Conservation (phyloP, 106 monocot species). For the Triglochin maritima region DNA sequence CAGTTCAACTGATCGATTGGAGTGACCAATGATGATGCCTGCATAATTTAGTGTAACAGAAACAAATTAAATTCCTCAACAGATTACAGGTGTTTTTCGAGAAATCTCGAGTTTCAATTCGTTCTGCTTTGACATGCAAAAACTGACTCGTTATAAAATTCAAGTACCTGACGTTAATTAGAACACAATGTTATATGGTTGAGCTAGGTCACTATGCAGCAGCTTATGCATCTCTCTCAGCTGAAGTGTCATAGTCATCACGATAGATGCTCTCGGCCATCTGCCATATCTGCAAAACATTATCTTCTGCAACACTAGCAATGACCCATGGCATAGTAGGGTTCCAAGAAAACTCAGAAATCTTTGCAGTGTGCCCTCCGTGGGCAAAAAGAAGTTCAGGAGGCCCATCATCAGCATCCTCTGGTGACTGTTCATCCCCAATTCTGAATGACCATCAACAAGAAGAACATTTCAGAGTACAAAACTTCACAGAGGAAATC, state of each 20-base stretch:
- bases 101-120: no score
- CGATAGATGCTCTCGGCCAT: conserved; percentile 72
- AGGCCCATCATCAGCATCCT: conserved; percentile 90
- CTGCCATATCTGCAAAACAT: conserved; percentile 88
- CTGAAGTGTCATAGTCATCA: conserved; percentile 28
- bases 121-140: neutral
- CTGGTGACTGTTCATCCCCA: conserved; percentile 78
- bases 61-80: no score
- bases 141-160: neutral
- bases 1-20: no score
- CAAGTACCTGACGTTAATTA: neutral
- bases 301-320: conserved; percentile 88
- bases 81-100: no score
- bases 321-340: conserved; percentile 62
- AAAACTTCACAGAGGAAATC: no score
- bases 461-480: neutral
- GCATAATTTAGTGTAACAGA: no score
- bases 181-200: neutral
- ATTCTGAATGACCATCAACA: conserved; percentile 33
- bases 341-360: conserved; percentile 94
- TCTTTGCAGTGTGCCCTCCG: conserved; percentile 80
- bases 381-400: conserved; percentile 89
- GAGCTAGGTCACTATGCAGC: neutral
- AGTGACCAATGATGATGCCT: no score
- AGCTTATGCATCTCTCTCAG: neutral